Percentiles rank a stretch among this genome's conserved stretches.
phyloP scores from a whole-genome alignment of 495 filamentous ascomycete species.

The Glarea lozoyensis region DNA sequence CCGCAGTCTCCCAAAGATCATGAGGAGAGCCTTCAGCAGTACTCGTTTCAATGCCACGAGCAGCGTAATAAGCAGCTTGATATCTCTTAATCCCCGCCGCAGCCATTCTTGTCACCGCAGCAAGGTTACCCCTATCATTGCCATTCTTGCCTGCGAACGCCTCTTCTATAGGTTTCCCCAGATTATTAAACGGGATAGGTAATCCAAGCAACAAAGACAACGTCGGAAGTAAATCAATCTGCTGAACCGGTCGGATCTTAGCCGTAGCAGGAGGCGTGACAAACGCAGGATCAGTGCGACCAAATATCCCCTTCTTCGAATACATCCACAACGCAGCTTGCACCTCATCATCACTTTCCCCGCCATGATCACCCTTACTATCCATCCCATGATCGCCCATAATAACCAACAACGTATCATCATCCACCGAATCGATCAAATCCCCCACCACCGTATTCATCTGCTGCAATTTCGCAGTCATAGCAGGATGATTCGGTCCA shows the following conservation, averaged over 20 bases:
- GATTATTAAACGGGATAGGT: constrained; percentile 94
- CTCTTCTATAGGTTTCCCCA: constrained; percentile 91
- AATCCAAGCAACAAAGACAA: constrained; percentile 78
- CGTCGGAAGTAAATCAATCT: constrained; percentile 94
- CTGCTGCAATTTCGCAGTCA: constrained; percentile 81
- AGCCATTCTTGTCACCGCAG: constrained; percentile 63
- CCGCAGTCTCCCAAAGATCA: constrained; percentile 46
- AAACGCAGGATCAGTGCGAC: constrained; percentile 55
- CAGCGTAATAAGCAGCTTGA: constrained; percentile 50
- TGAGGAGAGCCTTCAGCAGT: constrained; percentile 44
- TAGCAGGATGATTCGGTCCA: constrained; percentile 85
- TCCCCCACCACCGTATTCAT: constrained; percentile 77
- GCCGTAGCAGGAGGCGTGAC: constrained; percentile 60
- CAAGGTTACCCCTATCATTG: constrained; percentile 65
- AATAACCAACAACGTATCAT: constrained; percentile 80
- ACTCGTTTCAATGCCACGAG: constrained; percentile 53
- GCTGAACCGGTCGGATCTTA: constrained; percentile 73
- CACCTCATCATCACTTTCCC: constrained; percentile 90
- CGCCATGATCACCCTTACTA: constrained; percentile 90
- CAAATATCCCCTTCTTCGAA: constrained; percentile 75
- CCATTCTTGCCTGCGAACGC: constrained; percentile 68
- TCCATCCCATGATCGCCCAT: constrained; percentile 99
- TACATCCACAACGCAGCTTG: constrained; percentile 98
- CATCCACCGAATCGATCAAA: constrained; percentile 64
- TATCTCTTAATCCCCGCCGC: constrained; percentile 86